These are phyloP conservation scores for Mallotus repandus DNA, from an alignment of 441 rosid genomes.

Conservation along the genomic window DNA sequence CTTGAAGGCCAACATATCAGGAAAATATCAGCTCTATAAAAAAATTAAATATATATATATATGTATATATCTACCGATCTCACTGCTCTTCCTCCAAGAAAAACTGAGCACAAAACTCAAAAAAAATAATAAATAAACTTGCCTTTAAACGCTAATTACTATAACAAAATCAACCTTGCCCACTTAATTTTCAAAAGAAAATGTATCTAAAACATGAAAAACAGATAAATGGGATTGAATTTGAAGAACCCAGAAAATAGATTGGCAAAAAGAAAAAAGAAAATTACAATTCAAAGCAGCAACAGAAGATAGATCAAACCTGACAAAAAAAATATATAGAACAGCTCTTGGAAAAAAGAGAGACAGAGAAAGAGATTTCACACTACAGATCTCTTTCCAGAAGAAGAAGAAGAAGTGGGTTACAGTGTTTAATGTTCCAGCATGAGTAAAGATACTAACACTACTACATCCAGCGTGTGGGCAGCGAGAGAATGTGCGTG, in stretches of 20 bases:
- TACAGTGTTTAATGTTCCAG: too few species aligned
- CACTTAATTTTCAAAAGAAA: not conserved
- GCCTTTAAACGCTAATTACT: not conserved
- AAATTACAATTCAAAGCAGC: too few species aligned
- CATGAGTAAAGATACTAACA: too few species aligned
- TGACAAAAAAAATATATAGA: not conserved
- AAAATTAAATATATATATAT: not conserved
- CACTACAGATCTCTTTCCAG: too few species aligned
- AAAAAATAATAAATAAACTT: not conserved
- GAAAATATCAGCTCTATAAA: not conserved
- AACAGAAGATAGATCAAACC: slow-evolving; percentile 9
- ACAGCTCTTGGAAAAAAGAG: too few species aligned
- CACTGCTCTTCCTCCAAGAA: not conserved
- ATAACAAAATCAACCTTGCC: not conserved
- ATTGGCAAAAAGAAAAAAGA: not conserved
- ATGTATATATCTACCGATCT: not conserved
- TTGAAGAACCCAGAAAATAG: slow-evolving; percentile 4
- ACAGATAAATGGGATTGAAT: not conserved
- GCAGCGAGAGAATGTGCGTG: too few species aligned
- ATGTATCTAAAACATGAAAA: not conserved
- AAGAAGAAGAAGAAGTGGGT: too few species aligned
- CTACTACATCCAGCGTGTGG: too few species aligned
- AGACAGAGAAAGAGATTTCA: too few species aligned
- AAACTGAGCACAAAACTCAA: not conserved
- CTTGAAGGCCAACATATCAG: not conserved